Base-by-base conservation (phyloP, 768 basidiomycete species). In the Coprinopsis marcescibilis region DNA sequence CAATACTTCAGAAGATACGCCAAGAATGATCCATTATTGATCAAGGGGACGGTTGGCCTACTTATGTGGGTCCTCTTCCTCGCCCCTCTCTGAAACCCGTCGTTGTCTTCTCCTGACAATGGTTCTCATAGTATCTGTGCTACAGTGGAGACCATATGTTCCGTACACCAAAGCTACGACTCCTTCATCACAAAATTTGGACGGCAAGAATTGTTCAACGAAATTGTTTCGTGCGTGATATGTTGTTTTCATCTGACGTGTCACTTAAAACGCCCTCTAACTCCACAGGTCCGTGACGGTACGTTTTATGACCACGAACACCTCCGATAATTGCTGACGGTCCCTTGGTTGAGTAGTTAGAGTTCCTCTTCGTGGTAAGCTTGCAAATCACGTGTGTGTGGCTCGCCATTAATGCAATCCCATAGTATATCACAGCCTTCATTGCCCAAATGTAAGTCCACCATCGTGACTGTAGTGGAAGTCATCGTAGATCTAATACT, bases 291-390 rank as follows among this genome's bases (percentile, higher is more conserved):
- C 47, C 17, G 39, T 33, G 12, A 40, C 47, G 4, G 47, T 48
- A 17, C 20, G 47, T 48, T n/a, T 10, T 30, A 13, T 10, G 7
- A 6, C 8, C 40, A 1, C 3, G 15, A 13, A n/a, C n/a, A n/a
- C n/a, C 2, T 5, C 20, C 8, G 19, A 35, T 11, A 30, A 13
- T 24, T 13, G 15, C 12, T 19, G 33, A 46, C 25, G 5, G 25
- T 26, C 11, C 17, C n/a, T 11, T 13, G 8, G 12, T 33, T 3
- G 34, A 26, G 25, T 30, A 48, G 47, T 11, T 48, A 23, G 40
- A 24, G 20, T 48, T 48, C 24, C 39, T 48, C 30, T 48, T 40
- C 40, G 41, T 30, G 14, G 47, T 48, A 25, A 27, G 47, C 43
- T n/a, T 14, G 3, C 1, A 7, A 5, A 8, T 13, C 3, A 4